Percentiles rank a stretch among this genome's conserved stretches.
Evolutionary conservation across 768 basidiomycete genomes (phyloP).

Genomic region (Cystobasidium onofrii): DNA sequence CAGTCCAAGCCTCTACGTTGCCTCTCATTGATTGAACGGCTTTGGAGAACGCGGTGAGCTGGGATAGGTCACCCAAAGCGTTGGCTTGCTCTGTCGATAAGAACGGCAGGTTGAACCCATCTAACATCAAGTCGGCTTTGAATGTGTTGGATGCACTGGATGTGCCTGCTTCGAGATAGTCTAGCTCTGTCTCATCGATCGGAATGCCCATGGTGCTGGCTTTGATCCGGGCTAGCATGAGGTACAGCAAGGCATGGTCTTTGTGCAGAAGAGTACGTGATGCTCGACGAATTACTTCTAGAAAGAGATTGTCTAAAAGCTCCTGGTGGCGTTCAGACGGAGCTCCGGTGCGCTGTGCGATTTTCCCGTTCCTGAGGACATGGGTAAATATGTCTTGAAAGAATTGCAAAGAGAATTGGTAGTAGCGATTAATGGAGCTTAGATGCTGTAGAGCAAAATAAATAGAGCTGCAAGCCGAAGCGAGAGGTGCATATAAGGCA

Average conservation of each 20-base stretch:
- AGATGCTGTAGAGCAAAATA: slow-evolving; percentile 96
- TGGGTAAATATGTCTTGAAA: slow-evolving; percentile 99
- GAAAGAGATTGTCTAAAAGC: slow-evolving; percentile 77
- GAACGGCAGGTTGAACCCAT: not conserved
- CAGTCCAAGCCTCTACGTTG: slow-evolving; percentile 60
- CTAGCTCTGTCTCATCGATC: slow-evolving; percentile 65
- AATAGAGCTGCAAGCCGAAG: slow-evolving; percentile 89
- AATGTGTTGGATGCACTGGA: slow-evolving; percentile 45
- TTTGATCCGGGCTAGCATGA: slow-evolving; percentile 82
- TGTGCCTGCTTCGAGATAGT: slow-evolving; percentile 80
- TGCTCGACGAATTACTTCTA: slow-evolving; percentile 76
- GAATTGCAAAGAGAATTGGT: slow-evolving; percentile 93
- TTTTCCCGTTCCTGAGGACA: slow-evolving; percentile 73
- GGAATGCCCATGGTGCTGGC: slow-evolving; percentile 61
- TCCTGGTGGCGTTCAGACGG: slow-evolving; percentile 65
- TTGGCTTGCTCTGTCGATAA: slow-evolving; percentile 61
- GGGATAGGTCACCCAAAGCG: slow-evolving; percentile 64
- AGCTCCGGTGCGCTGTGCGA: slow-evolving; percentile 68
- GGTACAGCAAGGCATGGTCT: slow-evolving; percentile 82
- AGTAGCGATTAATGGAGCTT: slow-evolving; percentile 90
- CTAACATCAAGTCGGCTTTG: not conserved
- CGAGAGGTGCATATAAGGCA: slow-evolving; percentile 82
- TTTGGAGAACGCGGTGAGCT: slow-evolving; percentile 66
- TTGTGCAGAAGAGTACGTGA: slow-evolving; percentile 80
- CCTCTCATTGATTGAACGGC: slow-evolving; percentile 58